Percentiles rank a stretch among this genome's conserved stretches.
Evolutionary conservation across 208 protist species (phyloP).

Genomic region (Leishmania turanica): DNA sequence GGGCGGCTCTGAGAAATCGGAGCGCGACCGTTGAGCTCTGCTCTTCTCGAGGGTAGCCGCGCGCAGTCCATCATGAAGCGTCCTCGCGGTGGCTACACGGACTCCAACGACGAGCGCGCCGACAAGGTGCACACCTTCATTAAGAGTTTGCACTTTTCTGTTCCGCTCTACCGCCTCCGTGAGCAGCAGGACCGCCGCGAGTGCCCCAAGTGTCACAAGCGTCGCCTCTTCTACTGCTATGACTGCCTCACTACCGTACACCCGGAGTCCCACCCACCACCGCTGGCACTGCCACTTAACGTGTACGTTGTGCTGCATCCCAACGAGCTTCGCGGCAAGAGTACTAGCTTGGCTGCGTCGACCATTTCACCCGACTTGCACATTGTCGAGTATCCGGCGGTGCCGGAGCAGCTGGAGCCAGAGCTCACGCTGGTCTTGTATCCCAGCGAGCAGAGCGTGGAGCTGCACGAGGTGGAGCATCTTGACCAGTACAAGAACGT

Average conservation of each 20-base stretch:
- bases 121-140: constrained; percentile 74
- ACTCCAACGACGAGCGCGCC: constrained; percentile 57
- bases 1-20: neutral
- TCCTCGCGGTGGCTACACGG: constrained; percentile 60
- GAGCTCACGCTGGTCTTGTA: constrained; percentile 87
- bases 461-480: constrained; percentile 66
- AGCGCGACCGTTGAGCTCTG: neutral
- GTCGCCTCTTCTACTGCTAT: constrained; percentile 89
- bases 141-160: constrained; percentile 63
- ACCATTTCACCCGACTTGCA: constrained; percentile 88
- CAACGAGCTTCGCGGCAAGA: constrained; percentile 90
- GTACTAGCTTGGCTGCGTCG: constrained; percentile 91
- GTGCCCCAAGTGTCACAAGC: constrained; percentile 79
- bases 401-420: constrained; percentile 60
- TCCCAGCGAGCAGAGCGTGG: constrained; percentile 76
- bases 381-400: constrained; percentile 77
- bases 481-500: constrained; percentile 83
- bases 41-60: neutral
- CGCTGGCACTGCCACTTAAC: constrained; percentile 75
- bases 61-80: constrained; percentile 58
- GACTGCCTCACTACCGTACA: constrained; percentile 86
- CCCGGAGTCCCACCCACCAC: constrained; percentile 81
- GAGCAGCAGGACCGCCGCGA: constrained; percentile 59
- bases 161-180: constrained; percentile 63
- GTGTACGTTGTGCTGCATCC: constrained; percentile 92